phyloP scores from a whole-genome alignment of 768 basidiomycete genomes.

The Lyophyllum shimeji region DNA sequence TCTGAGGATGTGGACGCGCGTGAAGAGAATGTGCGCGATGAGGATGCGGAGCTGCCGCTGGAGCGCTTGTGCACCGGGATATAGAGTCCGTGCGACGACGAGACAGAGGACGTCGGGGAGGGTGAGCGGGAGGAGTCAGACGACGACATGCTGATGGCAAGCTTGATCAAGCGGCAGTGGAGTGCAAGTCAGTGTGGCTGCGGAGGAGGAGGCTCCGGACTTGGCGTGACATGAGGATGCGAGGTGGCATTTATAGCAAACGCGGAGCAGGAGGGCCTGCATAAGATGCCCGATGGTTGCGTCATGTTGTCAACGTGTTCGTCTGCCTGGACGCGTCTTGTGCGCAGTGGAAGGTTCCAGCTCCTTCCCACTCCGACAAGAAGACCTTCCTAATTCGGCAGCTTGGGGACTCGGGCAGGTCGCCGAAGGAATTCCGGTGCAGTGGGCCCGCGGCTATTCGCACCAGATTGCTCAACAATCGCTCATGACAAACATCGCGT shows the following conservation, averaged over 20 bases:
- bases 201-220: not conserved
- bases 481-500: slow-evolving; percentile 6
- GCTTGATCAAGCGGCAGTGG: not conserved
- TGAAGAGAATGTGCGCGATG: slow-evolving; percentile 13
- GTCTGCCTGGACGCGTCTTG: not conserved
- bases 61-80: slow-evolving; percentile 40
- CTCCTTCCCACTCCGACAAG: slow-evolving; percentile 10
- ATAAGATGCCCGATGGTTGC: not conserved
- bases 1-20: slow-evolving; percentile 17
- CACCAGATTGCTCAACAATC: not conserved
- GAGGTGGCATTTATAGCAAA: slow-evolving; percentile 9
- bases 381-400: not conserved
- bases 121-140: slow-evolving; percentile 13
- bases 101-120: slow-evolving; percentile 19
- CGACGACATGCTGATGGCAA: slow-evolving; percentile 16
- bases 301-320: slow-evolving; percentile 10
- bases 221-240: not conserved
- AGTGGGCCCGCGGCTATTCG: not conserved
- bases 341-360: slow-evolving; percentile 14
- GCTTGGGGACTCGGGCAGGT: slow-evolving; percentile 2
- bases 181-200: not conserved
- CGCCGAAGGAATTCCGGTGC: not conserved
- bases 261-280: no score
- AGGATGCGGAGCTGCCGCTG: slow-evolving; percentile 20
- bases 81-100: slow-evolving; percentile 27